These are phyloP conservation scores for Protomyces macrosporus DNA, from an alignment of 1,139 yeast genomes.

Conservation along the genomic window DNA sequence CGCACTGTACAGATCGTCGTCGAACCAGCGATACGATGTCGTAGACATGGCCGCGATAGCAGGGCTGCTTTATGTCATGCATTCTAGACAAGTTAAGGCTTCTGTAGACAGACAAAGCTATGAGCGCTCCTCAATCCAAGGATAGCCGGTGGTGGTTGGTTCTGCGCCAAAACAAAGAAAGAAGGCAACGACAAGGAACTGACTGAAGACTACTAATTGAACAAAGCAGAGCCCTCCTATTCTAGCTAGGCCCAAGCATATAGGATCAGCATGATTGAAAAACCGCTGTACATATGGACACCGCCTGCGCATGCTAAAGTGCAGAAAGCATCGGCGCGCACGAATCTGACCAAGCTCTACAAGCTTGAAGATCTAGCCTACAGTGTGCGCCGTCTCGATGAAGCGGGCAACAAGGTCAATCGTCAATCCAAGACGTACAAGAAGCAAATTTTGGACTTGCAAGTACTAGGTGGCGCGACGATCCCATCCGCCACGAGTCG, in stretches of 20 bases:
- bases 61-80: too few relatives aligned
- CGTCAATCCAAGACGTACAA: conserved; percentile 19
- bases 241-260: not conserved
- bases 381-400: conserved; percentile 26
- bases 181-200: too few relatives aligned
- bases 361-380: conserved; percentile 20
- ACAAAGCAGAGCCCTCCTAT: too few relatives aligned
- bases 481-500: conserved; percentile 8
- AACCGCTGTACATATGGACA: not conserved
- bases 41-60: too few relatives aligned
- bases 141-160: too few relatives aligned
- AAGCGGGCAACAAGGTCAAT: conserved; percentile 22
- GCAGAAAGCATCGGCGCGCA: conserved; percentile 8
- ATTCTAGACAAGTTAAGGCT: too few relatives aligned
- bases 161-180: too few relatives aligned
- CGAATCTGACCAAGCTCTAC: conserved; percentile 12
- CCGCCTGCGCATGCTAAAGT: not conserved
- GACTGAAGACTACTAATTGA: too few relatives aligned
- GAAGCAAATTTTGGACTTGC: conserved; percentile 14
- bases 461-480: conserved; percentile 8
- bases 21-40: too few relatives aligned
- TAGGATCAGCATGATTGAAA: not conserved
- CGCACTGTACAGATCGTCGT: not conserved
- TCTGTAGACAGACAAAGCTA: too few relatives aligned
- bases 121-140: too few relatives aligned